These are phyloP conservation scores for Botrytis elliptica DNA, from an alignment of 2,329 filamentous ascomycete genomes.

Conservation along the genomic window DNA sequence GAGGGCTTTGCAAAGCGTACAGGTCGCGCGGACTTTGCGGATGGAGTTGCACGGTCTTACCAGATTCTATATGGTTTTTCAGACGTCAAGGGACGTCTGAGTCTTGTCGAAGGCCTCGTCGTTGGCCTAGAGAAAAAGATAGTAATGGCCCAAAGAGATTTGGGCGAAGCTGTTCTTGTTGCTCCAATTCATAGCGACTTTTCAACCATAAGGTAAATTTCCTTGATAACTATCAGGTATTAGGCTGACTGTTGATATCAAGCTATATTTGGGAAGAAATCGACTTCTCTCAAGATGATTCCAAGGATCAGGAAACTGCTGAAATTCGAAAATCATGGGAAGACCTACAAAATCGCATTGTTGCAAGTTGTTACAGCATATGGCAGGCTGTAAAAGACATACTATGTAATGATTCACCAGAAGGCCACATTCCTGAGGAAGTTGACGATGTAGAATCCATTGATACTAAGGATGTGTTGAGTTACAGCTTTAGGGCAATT, in stretches of 20 bases:
- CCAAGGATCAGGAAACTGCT: conserved; percentile 2
- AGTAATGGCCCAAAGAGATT: conserved; percentile 58
- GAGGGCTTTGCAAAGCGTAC: conserved; percentile 64
- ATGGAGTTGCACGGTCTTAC: conserved; percentile 79
- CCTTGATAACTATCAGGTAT: background rate
- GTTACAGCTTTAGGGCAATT: conserved; percentile 92
- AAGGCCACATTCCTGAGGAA: conserved; percentile 79
- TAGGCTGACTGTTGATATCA: conserved; percentile 17
- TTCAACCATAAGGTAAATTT: conserved; percentile 58
- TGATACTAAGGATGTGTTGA: conserved; percentile 84
- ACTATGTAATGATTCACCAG: conserved; percentile 90
- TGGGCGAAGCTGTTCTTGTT: conserved; percentile 64
- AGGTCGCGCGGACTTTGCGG: conserved; percentile 85
- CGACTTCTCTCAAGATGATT: conserved; percentile 21
- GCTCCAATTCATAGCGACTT: conserved; percentile 70
- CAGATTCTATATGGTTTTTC: conserved; percentile 66
- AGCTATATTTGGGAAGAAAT: conserved; percentile 35
- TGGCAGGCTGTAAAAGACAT: conserved; percentile 76
- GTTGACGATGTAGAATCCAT: conserved; percentile 69
- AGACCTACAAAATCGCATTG: conserved; percentile 52
- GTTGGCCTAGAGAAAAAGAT: conserved; percentile 64
- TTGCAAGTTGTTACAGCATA: conserved; percentile 62
- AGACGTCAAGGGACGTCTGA: conserved; percentile 44
- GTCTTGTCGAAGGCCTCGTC: conserved; percentile 58
- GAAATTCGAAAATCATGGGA: conserved; percentile 23